phyloP scores from a whole-genome alignment of 2,329 filamentous ascomycete genomes.

The Cordyceps javanica region DNA sequence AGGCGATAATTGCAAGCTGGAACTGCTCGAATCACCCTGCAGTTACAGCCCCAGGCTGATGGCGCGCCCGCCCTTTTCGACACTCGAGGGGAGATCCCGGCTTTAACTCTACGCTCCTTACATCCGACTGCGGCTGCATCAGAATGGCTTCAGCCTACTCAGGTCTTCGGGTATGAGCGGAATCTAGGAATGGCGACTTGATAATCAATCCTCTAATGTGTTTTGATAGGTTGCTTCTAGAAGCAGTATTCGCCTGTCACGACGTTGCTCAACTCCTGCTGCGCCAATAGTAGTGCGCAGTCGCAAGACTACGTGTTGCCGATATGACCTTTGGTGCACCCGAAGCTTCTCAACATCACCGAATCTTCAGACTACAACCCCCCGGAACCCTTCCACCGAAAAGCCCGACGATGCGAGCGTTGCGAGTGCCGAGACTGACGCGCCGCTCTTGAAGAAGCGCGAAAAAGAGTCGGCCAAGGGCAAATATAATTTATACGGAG shows the following conservation, averaged over 20 bases:
- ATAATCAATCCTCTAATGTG: background rate
- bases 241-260: background rate
- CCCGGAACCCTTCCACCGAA: background rate
- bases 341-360: background rate
- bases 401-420: background rate
- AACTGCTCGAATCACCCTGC: too few species aligned
- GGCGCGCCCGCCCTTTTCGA: background rate
- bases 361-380: background rate
- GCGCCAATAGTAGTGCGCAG: background rate
- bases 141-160: slow-evolving; percentile 3
- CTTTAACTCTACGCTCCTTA: background rate
- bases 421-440: background rate
- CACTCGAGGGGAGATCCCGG: background rate
- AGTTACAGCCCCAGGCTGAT: background rate
- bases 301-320: background rate
- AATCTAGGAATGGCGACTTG: background rate
- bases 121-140: background rate
- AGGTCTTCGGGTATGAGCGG: background rate
- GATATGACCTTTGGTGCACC: background rate
- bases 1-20: background rate
- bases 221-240: background rate
- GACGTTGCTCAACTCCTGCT: background rate
- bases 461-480: slow-evolving; percentile 22
- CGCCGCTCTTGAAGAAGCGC: slow-evolving; percentile 10
- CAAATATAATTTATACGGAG: slow-evolving; percentile 31